Base-by-base conservation (phyloP, 805 yeast genomes). In the Hanseniaspora meyeri region DNA sequence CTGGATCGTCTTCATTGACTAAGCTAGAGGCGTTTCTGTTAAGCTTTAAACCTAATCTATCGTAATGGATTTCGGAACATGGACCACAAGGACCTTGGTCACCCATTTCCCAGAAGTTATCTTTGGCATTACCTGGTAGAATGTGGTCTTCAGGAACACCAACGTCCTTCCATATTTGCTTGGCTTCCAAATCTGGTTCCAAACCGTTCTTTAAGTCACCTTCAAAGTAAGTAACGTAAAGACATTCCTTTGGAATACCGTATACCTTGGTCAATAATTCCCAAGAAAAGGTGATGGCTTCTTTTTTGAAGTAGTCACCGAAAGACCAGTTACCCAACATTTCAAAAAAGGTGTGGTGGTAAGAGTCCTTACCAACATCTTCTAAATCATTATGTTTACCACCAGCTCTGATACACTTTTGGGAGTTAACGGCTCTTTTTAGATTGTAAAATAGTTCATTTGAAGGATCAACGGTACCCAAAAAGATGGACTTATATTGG, bases 61-160 rank as follows among this genome's bases (percentile, higher is more conserved):
- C 99, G 70, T 88, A 93, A 72, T 93, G 99, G 63, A 93, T 79
- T 72, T 93, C 99, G 27, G 95, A 85, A 74, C 98, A 95, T 53
- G 99, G 99, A 60, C 99, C 99, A 76, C 99, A 93, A 50, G 99
- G 99, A 62, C 99, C 99, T 75, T 91, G 97, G 68, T 95, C 99
- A 65, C 99, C 99, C 99, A 93, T 93, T 76, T 93, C 99, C 99
- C 99, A 93, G 72, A 93, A 93, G 74, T 93, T 93, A 70, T 93
- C 99, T 67, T 82, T 75, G 55, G 83, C 86, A 62, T 82, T 74
- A 58, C 99, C 99, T 20, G 96, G 95, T 62, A 93, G 75, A 63
- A 93, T 91, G 68, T 89, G 97, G 68, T 83, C 90, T 63, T 87
- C 96, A 37, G 83, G 77, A 57, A 91, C 95, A 64, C 99, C 99